Percentiles rank a stretch among this genome's conserved stretches.
Conservation (phyloP, 257 asterid species). For the Plantago ovata region DNA sequence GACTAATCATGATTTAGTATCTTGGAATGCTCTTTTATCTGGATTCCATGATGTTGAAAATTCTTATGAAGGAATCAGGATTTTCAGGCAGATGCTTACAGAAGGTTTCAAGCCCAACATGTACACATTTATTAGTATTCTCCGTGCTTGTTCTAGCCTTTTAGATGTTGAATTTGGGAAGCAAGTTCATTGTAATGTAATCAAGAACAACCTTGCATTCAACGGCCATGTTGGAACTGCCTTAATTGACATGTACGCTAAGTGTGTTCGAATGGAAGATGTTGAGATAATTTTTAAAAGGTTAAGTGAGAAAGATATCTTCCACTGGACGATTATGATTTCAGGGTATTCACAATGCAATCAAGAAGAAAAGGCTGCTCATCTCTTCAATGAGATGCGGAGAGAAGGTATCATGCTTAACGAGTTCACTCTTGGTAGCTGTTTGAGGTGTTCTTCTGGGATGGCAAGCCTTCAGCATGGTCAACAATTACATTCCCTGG, state of each 20-base stretch:
- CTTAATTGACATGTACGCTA: constrained; percentile 73
- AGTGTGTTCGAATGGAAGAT: constrained; percentile 51
- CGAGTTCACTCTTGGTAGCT: constrained; percentile 69
- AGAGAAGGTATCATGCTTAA: constrained; percentile 57
- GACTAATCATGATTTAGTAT: constrained; percentile 48
- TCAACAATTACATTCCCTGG: constrained; percentile 58
- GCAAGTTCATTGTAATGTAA: constrained; percentile 64
- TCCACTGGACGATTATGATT: constrained; percentile 63
- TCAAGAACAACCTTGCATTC: constrained; percentile 36
- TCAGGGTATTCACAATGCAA: constrained; percentile 59
- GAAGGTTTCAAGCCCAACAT: constrained; percentile 68
- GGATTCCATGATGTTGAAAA: constrained; percentile 56
- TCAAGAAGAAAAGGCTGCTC: constrained; percentile 65
- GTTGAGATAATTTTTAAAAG: constrained; percentile 48
- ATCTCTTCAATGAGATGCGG: constrained; percentile 58
- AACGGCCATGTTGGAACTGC: constrained; percentile 58
- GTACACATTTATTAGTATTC: constrained; percentile 59
- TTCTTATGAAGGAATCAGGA: constrained; percentile 48
- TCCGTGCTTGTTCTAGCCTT: constrained; percentile 63
- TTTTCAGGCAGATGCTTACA: constrained; percentile 52
- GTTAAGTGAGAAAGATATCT: constrained; percentile 50
- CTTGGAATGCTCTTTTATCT: constrained; percentile 78
- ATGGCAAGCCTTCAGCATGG: constrained; percentile 66
- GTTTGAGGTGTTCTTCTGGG: constrained; percentile 62
- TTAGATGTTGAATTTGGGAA: constrained; percentile 47